Evolutionary conservation across 768 basidiomycete species (phyloP).

Genomic region (Suillus decipiens): DNA sequence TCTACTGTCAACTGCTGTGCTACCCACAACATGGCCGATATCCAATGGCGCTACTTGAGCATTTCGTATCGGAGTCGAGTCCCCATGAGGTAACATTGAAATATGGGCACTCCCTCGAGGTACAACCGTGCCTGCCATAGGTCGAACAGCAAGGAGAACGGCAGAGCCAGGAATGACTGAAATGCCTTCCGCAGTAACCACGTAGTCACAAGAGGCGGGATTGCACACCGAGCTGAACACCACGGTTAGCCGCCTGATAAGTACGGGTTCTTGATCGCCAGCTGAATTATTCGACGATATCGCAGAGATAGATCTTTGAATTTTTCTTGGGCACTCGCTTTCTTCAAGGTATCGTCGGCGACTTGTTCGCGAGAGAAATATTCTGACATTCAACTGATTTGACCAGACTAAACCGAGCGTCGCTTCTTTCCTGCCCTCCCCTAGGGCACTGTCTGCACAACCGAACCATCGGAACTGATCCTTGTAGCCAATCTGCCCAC

Average conservation of each 20-base stretch:
- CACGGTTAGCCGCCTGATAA: slow-evolving; percentile 73
- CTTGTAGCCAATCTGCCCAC: slow-evolving; percentile 56
- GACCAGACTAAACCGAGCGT: slow-evolving; percentile 91
- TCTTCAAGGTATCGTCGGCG: slow-evolving; percentile 59
- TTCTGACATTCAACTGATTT: slow-evolving; percentile 83
- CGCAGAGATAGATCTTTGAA: slow-evolving; percentile 12
- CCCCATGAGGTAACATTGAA: not conserved
- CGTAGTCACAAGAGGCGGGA: slow-evolving; percentile 70
- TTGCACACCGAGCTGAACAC: slow-evolving; percentile 71
- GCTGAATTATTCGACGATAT: slow-evolving; percentile 12
- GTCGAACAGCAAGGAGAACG: slow-evolving; percentile 9
- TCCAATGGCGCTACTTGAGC: slow-evolving; percentile 38
- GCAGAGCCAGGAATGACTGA: slow-evolving; percentile 30
- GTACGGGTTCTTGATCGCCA: slow-evolving; percentile 42
- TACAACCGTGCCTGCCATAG: not conserved
- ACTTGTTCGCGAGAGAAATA: slow-evolving; percentile 80
- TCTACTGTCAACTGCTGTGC: slow-evolving; percentile 18
- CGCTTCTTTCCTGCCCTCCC: slow-evolving; percentile 72
- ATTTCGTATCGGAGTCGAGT: slow-evolving; percentile 7
- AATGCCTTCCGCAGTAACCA: slow-evolving; percentile 67
- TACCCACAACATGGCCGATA: slow-evolving; percentile 34
- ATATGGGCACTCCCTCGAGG: not conserved
- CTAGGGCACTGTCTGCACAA: slow-evolving; percentile 57
- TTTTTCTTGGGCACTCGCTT: slow-evolving; percentile 30
- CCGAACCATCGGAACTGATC: slow-evolving; percentile 80